Base-by-base conservation (phyloP, 768 basidiomycete genomes). In the Suillus placidus region DNA sequence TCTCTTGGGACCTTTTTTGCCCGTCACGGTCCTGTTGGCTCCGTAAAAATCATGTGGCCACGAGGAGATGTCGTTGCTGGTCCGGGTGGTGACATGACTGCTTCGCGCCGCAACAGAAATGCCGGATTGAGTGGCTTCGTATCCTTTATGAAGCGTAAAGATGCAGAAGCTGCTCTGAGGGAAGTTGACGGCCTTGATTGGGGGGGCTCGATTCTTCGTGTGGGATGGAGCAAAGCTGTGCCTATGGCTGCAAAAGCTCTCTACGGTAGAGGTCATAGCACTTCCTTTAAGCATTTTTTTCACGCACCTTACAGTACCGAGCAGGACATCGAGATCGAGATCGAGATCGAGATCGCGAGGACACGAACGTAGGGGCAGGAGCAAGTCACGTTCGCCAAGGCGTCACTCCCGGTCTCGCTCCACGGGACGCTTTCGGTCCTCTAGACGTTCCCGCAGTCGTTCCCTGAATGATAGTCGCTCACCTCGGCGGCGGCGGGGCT, bases 21-120 rank as follows among this genome's bases (percentile, higher is more conserved):
- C 3, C 87, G 90, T 52, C 84, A 84, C 64, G 97, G 97, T 0
- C 94, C 95, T n/a, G 92, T 99, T 67, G 97, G 91, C 30, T 95
- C 94, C 26, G 94, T 94, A 72, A 95, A 97, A 82, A 89, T 99
- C 69, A 98, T 99, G 96, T 99, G 95, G 95, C 97, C 96, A n/a
- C 88, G 97, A 47, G 86, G 88, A 13, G 94, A 96, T 72, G 84
- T 79, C 20, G 82, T 84, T 2, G 68, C 78, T 7, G 89, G 90
- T 37, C 88, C 90, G 57, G 93, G 90, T 2, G 85, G 87, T 30
- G 90, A 93, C 54, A 91, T 94, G 85, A 90, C 90, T 30, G 77
- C 85, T 9, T 84, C 88, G 18, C 84, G 95, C 51, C 84, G 89
- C 57, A 83, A 80, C 58, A 92, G 92, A 77, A 89, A 84, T 71